Base-by-base conservation (phyloP, 768 basidiomycete species). In the Leccinum pellstonianum region DNA sequence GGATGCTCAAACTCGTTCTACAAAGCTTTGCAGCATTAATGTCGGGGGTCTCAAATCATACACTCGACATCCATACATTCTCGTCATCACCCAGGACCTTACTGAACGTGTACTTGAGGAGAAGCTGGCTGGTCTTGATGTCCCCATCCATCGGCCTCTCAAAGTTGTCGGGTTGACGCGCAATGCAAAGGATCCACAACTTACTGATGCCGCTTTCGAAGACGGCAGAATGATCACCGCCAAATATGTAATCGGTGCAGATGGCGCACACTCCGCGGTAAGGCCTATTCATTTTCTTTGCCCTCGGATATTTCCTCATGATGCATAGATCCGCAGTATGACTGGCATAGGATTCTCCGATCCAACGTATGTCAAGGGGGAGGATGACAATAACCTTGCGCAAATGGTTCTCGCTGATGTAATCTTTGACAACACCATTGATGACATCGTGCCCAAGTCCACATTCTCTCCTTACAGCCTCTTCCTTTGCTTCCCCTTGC, bases 321-420 rank as follows among this genome's bases (percentile, higher is more conserved):
- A 5, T 1, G 1, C 9, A 3, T 53, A 84, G 83, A 66, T 83
- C 25, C 81, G 83, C 49, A 65, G 72, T 19, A 58, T 73, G 46
- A 69, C 75, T 1, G 77, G 77, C 1, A 76, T 84, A 50, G 67
- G 69, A 15, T 83, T 82, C 66, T 61, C 65, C 1, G 80, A 84
- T 62, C 83, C 83, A 2, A 66, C 76, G 37, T 70, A 70, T 25
- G 62, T 64, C 4, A 29, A 55, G 10, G 60, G 66, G 21, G 69
- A 72, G 10, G 54, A 64, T 2, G 57, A 69, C 17, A 75, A 72
- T 41, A 68, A 60, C 17, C 62, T 80, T 9, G 54, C 70, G 2
- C 79, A 81, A 52, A 73, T 82, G 70, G 66, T 79, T 27, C 66
- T 83, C 57, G 83, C 80, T 1, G 83, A 83, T 62, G 73, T 84